Percentiles rank a stretch among this genome's conserved stretches.
These are phyloP conservation scores for Fusarium sp. DNA, from an alignment of 2,329 filamentous ascomycete genomes.

Conservation along the genomic window DNA sequence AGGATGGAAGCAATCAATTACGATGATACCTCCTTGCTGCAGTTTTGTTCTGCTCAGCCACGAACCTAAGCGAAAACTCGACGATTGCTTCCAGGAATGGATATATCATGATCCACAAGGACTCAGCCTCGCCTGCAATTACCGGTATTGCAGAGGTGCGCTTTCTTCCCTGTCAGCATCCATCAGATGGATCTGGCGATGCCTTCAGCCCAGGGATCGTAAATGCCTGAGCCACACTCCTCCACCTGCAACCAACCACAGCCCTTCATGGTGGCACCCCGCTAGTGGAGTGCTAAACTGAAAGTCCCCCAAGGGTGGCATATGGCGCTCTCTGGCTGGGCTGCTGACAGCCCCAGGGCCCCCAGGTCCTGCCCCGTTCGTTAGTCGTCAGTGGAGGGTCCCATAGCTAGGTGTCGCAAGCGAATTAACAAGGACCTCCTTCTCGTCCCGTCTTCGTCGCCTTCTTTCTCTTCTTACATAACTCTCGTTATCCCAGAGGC, in stretches of 20 bases:
- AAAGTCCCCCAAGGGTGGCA: conserved; percentile 17
- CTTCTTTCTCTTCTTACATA: conserved; percentile 25
- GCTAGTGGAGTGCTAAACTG: conserved; percentile 4
- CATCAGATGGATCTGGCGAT: conserved; percentile 25
- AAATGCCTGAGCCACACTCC: conserved; percentile 21
- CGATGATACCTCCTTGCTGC: neutral
- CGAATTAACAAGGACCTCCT: conserved; percentile 39
- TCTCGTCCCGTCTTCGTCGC: conserved; percentile 10
- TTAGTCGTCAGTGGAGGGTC: conserved; percentile 10
- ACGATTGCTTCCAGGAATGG: conserved; percentile 1
- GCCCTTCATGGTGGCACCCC: neutral
- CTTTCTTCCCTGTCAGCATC: conserved; percentile 16
- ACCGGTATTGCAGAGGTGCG: conserved; percentile 7
- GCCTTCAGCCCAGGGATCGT: conserved; percentile 9
- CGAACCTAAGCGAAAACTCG: conserved; percentile 16
- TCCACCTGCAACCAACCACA: conserved; percentile 19
- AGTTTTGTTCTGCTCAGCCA: conserved; percentile 16
- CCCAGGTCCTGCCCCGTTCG: neutral
- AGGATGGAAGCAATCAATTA: conserved; percentile 10
- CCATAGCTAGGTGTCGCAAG: conserved; percentile 31
- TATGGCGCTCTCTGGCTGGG: conserved; percentile 6
- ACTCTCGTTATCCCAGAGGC: conserved; percentile 24
- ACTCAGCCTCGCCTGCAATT: conserved; percentile 27
- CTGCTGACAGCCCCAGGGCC: conserved; percentile 11
- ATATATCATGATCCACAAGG: conserved; percentile 11